Percentiles rank a stretch among this genome's conserved stretches.
Evolutionary conservation across 495 filamentous ascomycete species (phyloP).

Genomic region (Penicillium roqueforti): DNA sequence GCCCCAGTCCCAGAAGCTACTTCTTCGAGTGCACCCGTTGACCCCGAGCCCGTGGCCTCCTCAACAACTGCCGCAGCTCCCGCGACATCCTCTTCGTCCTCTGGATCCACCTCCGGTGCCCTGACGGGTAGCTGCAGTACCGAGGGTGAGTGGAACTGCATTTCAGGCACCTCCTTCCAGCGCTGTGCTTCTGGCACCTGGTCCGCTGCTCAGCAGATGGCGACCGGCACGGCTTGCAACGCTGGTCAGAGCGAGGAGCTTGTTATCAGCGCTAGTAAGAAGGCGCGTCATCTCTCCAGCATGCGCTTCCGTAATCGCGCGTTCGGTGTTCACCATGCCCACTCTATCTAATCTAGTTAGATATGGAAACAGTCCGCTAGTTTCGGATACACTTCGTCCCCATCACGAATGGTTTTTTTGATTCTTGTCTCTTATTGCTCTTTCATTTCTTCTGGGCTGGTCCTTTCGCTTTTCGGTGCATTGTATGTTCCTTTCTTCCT

Average conservation of each 20-base stretch:
- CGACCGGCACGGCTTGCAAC: constrained; percentile 56
- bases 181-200: constrained; percentile 62
- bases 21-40: constrained; percentile 11
- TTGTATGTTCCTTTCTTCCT: constrained; percentile 18
- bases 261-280: constrained; percentile 24
- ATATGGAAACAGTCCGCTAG: constrained; percentile 18
- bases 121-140: constrained; percentile 37
- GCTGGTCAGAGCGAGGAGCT: constrained; percentile 48
- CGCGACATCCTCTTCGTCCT: constrained; percentile 6
- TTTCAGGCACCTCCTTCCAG: constrained; percentile 53
- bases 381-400: constrained; percentile 5
- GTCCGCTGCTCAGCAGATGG: constrained; percentile 50
- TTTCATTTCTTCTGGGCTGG: constrained; percentile 9
- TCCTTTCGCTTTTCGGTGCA: constrained; percentile 19
- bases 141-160: constrained; percentile 59
- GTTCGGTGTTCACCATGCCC: constrained; percentile 24
- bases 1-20: constrained; percentile 22
- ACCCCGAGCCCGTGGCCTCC: constrained; percentile 16
- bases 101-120: constrained; percentile 13
- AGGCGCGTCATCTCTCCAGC: constrained; percentile 28
- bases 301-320: constrained; percentile 34
- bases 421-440: constrained; percentile 6
- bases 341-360: constrained; percentile 19
- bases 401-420: neutral
- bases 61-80: constrained; percentile 10